Base-by-base conservation (phyloP, 2,329 filamentous ascomycete species). In the Diaporthe aspalathi region DNA sequence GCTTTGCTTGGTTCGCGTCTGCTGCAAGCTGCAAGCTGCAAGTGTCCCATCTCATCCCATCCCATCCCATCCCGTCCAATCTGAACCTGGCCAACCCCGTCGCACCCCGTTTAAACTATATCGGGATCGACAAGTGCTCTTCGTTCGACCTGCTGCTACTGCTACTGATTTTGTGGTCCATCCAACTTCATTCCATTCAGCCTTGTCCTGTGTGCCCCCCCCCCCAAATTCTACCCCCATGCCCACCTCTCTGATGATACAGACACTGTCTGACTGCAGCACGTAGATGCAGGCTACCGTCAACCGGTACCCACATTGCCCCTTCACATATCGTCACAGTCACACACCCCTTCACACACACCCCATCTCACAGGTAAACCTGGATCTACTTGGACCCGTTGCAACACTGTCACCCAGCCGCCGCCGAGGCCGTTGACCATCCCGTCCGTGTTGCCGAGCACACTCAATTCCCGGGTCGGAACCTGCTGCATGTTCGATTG, bases 71-170 rank as follows among this genome's bases (percentile, higher is more conserved):
- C 43, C 27, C 20, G 49, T 24, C 38, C 40, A 22, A 24, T 40
- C 40, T 20, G 29, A 35, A 60, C 14, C 54, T 22, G 7, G 40
- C 54, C 54, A 53, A 32, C 35, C 35, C 35, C 35, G 35, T 38
- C 54, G 35, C 32, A 32, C 35, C 35, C 35, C 35, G 35, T 38
- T 38, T 38, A 38, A 53, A 29, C 50, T 27, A 65, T 65, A 65
- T 65, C 60, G 43, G 60, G 60, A 65, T 65, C 60, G 60, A 65
- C 60, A 65, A 14, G 27, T 24, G 60, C n/a, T 38, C 60, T 49
- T 16, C 0, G 53, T 49, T 16, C 0, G 53, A n/a, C 20, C 17
- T n/a, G 17, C 17, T 20, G 45, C 45, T 49, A 11, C 22, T 50
- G 22, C 49, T 38, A 11, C 56, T 45, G 56, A n/a, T n/a, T 29